Percentiles rank a stretch among this genome's conserved stretches.
phyloP scores from a whole-genome alignment of 192 early-diverging fungal genomes.

The Coemansia sp. region DNA sequence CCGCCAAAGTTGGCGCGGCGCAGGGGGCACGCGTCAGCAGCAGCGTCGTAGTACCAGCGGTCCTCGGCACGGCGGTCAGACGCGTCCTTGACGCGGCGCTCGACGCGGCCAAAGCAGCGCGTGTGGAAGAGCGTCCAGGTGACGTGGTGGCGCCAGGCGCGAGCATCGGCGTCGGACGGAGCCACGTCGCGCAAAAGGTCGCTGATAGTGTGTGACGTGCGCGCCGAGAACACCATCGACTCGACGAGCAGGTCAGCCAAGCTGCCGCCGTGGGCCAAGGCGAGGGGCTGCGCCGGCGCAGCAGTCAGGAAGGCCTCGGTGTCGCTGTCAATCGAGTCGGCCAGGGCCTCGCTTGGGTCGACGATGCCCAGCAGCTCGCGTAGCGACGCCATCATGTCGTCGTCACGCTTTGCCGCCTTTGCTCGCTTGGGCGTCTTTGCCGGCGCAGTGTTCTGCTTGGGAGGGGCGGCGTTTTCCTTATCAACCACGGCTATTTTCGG shows the following conservation, averaged over 20 bases:
- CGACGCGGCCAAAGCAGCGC: constrained; percentile 58
- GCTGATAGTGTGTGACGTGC: constrained; percentile 57
- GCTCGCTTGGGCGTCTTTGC: constrained; percentile 8
- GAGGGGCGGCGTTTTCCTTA: constrained; percentile 24
- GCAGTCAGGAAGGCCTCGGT: constrained; percentile 44
- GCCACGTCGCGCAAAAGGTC: constrained; percentile 56
- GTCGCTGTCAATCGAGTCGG: constrained; percentile 54
- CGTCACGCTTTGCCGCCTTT: constrained; percentile 18
- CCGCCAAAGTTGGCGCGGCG: constrained; percentile 56
- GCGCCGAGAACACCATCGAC: constrained; percentile 58
- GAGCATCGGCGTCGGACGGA: constrained; percentile 24
- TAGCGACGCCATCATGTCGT: constrained; percentile 51
- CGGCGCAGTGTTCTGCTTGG: neutral
- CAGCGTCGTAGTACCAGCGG: constrained; percentile 59
- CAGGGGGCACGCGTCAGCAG: constrained; percentile 40
- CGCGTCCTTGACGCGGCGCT: constrained; percentile 57
- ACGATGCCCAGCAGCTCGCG: constrained; percentile 55
- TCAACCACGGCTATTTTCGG: constrained; percentile 5
- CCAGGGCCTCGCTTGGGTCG: constrained; percentile 54
- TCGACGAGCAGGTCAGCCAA: constrained; percentile 48
- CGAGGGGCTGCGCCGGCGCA: constrained; percentile 24
- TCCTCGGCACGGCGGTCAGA: constrained; percentile 55
- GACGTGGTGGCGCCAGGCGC: constrained; percentile 46
- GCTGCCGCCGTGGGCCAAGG: constrained; percentile 15
- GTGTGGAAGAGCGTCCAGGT: constrained; percentile 46